Conservation (phyloP, 1,284 basidiomycete genomes). For the Ceraceosorus guamensis region DNA sequence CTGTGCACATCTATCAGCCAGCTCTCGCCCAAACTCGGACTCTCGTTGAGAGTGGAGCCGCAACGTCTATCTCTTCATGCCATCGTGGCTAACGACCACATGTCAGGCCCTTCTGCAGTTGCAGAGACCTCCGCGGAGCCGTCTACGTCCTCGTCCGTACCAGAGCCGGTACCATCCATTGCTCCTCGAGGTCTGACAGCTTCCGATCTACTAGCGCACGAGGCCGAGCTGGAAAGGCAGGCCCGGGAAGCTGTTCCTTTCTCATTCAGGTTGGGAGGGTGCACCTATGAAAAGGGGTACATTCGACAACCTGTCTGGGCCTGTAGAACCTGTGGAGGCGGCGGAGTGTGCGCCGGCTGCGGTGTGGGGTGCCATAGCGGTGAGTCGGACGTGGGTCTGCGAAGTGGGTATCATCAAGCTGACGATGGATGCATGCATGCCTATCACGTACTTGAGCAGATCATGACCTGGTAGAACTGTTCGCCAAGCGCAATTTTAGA, state of each 20-base stretch:
- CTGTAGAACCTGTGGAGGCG: slow-evolving; percentile 44
- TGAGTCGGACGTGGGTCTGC: neutral
- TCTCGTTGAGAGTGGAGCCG: no score
- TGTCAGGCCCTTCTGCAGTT: no score
- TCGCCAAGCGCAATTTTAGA: slow-evolving; percentile 44
- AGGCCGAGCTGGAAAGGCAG: slow-evolving; percentile 46
- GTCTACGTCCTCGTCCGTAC: no score
- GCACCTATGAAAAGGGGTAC: slow-evolving; percentile 46
- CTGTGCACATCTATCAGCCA: no score
- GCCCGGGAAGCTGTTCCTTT: slow-evolving; percentile 49
- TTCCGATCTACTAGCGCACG: slow-evolving; percentile 45
- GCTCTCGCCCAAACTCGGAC: no score
- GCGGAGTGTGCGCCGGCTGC: slow-evolving; percentile 50
- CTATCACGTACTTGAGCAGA: slow-evolving; percentile 10
- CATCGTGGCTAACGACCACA: no score
- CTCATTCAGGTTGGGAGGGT: slow-evolving; percentile 39
- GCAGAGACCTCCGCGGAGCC: no score
- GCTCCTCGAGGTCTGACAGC: slow-evolving; percentile 41
- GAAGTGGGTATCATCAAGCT: neutral
- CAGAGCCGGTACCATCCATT: no score
- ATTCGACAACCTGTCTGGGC: slow-evolving; percentile 49
- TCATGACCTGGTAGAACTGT: slow-evolving; percentile 47
- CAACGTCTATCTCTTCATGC: no score
- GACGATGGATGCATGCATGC: neutral
- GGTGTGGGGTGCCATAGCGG: slow-evolving; percentile 48